Evolutionary conservation across 2,329 filamentous ascomycete genomes (phyloP).

Genomic region (Fusarium citri): DNA sequence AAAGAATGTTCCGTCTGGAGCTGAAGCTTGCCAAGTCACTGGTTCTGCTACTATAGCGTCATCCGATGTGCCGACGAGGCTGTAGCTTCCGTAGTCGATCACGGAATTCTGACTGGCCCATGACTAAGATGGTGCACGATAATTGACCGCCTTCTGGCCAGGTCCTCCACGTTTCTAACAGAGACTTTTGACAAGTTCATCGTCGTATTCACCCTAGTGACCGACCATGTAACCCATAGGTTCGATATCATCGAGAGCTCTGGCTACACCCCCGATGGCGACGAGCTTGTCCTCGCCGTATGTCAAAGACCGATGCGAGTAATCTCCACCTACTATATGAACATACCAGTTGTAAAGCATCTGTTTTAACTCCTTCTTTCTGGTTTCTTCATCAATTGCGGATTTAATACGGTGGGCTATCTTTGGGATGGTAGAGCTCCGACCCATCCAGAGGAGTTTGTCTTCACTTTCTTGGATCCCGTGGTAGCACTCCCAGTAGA

Average conservation of each 20-base stretch:
- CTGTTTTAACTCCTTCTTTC: not conserved
- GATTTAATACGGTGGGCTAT: not conserved
- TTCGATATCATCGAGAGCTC: not conserved
- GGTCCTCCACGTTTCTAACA: not conserved
- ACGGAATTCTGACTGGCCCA: constrained; percentile 14
- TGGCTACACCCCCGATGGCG: constrained; percentile 1
- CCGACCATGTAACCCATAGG: constrained; percentile 6
- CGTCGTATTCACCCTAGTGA: constrained; percentile 3
- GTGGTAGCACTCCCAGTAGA: constrained; percentile 13
- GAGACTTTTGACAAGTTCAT: not conserved
- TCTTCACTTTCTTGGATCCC: constrained; percentile 3
- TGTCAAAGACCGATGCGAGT: not conserved
- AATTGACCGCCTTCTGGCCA: not conserved
- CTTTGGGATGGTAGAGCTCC: not conserved
- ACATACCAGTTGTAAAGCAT: constrained; percentile 15
- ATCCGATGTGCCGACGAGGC: rapidly evolving
- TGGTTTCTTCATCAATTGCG: rapidly evolving
- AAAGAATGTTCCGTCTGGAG: not conserved
- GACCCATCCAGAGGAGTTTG: not conserved
- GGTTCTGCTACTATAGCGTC: not conserved
- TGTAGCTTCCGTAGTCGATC: not conserved
- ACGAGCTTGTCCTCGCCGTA: constrained; percentile 6
- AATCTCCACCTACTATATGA: not conserved
- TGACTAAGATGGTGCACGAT: constrained; percentile 11
- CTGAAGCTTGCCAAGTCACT: not conserved